Conservation (phyloP, 1,139 yeast genomes). For the Scheffersomyces titani region DNA sequence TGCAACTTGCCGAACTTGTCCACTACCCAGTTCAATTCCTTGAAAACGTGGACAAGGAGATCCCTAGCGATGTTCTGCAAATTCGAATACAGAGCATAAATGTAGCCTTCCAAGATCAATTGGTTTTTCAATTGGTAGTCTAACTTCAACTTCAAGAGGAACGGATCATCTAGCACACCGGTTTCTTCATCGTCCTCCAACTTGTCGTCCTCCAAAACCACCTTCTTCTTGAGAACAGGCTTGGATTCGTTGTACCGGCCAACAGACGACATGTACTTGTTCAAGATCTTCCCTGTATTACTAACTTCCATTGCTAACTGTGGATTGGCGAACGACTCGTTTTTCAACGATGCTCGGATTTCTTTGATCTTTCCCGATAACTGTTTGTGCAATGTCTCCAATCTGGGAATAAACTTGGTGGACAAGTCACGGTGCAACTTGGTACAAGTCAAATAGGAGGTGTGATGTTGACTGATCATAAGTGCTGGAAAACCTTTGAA, state of each 20-base stretch:
- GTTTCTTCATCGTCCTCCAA: constrained; percentile 21
- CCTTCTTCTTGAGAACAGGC: constrained; percentile 29
- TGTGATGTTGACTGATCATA: constrained; percentile 39
- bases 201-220: constrained; percentile 16
- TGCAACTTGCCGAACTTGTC: constrained; percentile 38
- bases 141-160: constrained; percentile 39
- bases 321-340: constrained; percentile 45
- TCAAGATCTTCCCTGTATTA: constrained; percentile 38
- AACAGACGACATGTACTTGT: constrained; percentile 32
- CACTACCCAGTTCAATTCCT: constrained; percentile 35
- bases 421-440: constrained; percentile 37
- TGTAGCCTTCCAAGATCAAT: constrained; percentile 44
- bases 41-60: constrained; percentile 38
- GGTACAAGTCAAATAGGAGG: constrained; percentile 25
- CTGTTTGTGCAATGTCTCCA: constrained; percentile 40
- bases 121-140: constrained; percentile 47
- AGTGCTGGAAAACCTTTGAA: constrained; percentile 37
- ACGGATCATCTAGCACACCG: constrained; percentile 42
- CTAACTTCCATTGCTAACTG: constrained; percentile 40
- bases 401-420: constrained; percentile 37
- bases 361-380: constrained; percentile 44
- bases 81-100: constrained; percentile 46
- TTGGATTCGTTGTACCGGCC: constrained; percentile 32
- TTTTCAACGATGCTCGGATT: constrained; percentile 41
- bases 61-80: constrained; percentile 48